Evolutionary conservation across 805 yeast genomes (phyloP).

Genomic region (Brettanomyces custersianus): DNA sequence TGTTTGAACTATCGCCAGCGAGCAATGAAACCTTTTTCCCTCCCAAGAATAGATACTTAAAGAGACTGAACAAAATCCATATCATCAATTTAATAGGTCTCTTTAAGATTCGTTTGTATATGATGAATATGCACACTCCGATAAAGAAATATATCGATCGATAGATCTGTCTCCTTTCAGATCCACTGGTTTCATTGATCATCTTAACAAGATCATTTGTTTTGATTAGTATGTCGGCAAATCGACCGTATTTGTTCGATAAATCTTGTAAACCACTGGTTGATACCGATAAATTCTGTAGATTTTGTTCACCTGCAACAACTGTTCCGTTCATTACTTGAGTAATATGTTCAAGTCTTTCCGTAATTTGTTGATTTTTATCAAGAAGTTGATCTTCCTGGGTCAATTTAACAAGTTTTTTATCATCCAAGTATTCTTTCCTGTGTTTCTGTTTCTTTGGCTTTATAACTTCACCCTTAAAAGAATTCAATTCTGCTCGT

Average conservation of each 20-base stretch:
- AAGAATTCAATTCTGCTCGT: slow-evolving; percentile 18
- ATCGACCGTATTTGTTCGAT: slow-evolving; percentile 33
- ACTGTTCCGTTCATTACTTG: slow-evolving; percentile 40
- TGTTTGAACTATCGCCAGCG: neutral
- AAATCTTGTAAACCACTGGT: slow-evolving; percentile 31
- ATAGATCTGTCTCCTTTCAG: slow-evolving; percentile 41
- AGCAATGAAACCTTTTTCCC: neutral
- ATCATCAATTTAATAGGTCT: slow-evolving; percentile 34
- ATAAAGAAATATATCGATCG: slow-evolving; percentile 36
- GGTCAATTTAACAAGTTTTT: slow-evolving; percentile 18
- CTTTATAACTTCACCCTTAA: slow-evolving; percentile 11
- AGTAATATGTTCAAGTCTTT: slow-evolving; percentile 37
- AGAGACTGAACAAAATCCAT: slow-evolving; percentile 35
- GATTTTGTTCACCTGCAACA: slow-evolving; percentile 41
- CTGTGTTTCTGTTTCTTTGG: slow-evolving; percentile 6
- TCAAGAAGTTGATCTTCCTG: slow-evolving; percentile 33
- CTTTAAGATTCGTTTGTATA: slow-evolving; percentile 39
- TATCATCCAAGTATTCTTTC: slow-evolving; percentile 20
- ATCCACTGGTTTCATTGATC: slow-evolving; percentile 42
- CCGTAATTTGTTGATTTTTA: slow-evolving; percentile 38
- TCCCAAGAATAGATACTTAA: slow-evolving; percentile 1
- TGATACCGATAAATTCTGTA: slow-evolving; percentile 39
- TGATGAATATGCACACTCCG: slow-evolving; percentile 37
- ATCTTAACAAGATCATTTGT: slow-evolving; percentile 39
- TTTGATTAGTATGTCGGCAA: slow-evolving; percentile 31